These are phyloP conservation scores for Ramaria rubella DNA, from an alignment of 768 basidiomycete species.

Conservation along the genomic window DNA sequence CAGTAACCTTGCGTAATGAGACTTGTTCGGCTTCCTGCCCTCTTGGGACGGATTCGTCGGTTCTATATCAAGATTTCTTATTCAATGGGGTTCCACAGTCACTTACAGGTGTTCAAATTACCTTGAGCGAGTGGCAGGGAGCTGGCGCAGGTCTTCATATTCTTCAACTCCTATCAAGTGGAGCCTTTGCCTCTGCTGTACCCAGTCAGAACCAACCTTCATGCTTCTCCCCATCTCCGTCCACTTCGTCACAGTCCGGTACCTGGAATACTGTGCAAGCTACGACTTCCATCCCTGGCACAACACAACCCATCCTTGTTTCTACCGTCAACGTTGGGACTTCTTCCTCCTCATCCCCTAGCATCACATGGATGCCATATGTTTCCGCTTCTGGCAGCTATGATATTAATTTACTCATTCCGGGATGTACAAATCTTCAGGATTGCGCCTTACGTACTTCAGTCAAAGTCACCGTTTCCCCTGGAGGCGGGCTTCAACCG, in stretches of 20 bases:
- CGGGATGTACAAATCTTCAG: slow-evolving; percentile 75
- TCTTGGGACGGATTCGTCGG: slow-evolving; percentile 62
- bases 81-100: slow-evolving; percentile 49
- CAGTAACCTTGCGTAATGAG: slow-evolving; percentile 60
- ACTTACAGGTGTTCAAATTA: slow-evolving; percentile 89
- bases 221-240: slow-evolving; percentile 73
- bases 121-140: slow-evolving; percentile 70
- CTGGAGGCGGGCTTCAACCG: slow-evolving; percentile 59
- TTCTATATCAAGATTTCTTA: slow-evolving; percentile 91
- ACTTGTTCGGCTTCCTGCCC: slow-evolving; percentile 80
- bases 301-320: slow-evolving; percentile 66
- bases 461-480: slow-evolving; percentile 78
- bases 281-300: slow-evolving; percentile 72
- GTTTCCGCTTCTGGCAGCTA: slow-evolving; percentile 88
- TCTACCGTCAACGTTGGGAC: slow-evolving; percentile 63
- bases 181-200: slow-evolving; percentile 80
- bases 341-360: slow-evolving; percentile 54
- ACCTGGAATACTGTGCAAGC: slow-evolving; percentile 60
- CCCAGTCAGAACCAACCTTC: slow-evolving; percentile 52
- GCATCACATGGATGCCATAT: slow-evolving; percentile 85
- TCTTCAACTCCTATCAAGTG: slow-evolving; percentile 87
- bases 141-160: slow-evolving; percentile 77
- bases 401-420: slow-evolving; percentile 75
- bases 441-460: slow-evolving; percentile 77
- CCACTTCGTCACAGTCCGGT: slow-evolving; percentile 61